These are phyloP conservation scores for Davidsoniella virescens DNA, from an alignment of 2,329 filamentous ascomycete genomes.

Conservation along the genomic window DNA sequence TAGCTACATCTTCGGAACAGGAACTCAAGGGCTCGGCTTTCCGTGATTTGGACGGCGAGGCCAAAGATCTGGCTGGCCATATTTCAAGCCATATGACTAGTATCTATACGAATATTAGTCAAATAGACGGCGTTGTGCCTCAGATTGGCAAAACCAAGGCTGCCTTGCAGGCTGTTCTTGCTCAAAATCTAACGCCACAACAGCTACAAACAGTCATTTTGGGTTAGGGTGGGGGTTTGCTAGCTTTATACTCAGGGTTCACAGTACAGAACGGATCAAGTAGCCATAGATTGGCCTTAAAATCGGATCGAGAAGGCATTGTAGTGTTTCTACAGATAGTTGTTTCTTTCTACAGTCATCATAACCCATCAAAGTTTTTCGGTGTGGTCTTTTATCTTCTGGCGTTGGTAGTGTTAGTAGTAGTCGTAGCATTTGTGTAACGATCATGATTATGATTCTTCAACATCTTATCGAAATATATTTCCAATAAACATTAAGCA, in stretches of 20 bases:
- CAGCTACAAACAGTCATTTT: constrained; percentile 34
- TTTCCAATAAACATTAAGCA: too few species aligned
- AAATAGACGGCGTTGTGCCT: constrained; percentile 35
- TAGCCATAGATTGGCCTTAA: neutral
- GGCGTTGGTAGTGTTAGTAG: too few species aligned
- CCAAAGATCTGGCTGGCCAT: constrained; percentile 19
- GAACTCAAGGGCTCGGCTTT: constrained; percentile 1
- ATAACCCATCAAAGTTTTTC: too few species aligned
- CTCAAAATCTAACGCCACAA: constrained; percentile 27
- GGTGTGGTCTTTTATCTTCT: too few species aligned
- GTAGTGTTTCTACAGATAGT: too few species aligned
- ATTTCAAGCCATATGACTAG: constrained; percentile 40
- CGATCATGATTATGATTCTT: too few species aligned
- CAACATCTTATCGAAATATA: too few species aligned
- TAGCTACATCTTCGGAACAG: neutral
- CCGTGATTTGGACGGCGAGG: constrained; percentile 16
- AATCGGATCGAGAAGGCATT: neutral
- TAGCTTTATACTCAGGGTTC: neutral
- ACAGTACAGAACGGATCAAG: neutral
- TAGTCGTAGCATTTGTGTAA: too few species aligned
- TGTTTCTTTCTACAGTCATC: too few species aligned
- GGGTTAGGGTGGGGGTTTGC: constrained; percentile 18
- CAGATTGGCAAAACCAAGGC: constrained; percentile 32
- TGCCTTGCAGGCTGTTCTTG: constrained; percentile 32
- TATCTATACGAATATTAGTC: constrained; percentile 35